These are phyloP conservation scores for Haberlea rhodopensis DNA, from an alignment of 257 asterid species.

Conservation along the genomic window DNA sequence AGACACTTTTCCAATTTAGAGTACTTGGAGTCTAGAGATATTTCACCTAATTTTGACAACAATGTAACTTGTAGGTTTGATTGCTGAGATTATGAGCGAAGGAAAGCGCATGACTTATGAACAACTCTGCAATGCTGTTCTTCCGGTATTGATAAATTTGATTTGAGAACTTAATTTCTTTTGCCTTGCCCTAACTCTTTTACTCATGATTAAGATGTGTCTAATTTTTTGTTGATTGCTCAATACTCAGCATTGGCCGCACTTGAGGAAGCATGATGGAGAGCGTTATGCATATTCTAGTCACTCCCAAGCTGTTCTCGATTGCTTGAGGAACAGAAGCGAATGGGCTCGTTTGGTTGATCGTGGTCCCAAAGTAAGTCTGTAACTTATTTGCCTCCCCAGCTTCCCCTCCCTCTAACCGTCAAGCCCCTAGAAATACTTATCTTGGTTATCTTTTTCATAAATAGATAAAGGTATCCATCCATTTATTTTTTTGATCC, in stretches of 20 bases:
- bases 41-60: slow-evolving; percentile 22
- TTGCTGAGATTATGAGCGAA: slow-evolving; percentile 91
- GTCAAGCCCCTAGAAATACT: background rate
- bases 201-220: slow-evolving; percentile 2
- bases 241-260: slow-evolving; percentile 79
- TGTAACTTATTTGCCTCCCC: background rate
- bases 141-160: slow-evolving; percentile 57
- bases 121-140: slow-evolving; percentile 84
- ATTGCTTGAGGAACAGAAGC: slow-evolving; percentile 90
- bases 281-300: slow-evolving; percentile 94
- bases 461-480: background rate
- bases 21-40: slow-evolving; percentile 9
- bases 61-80: slow-evolving; percentile 56
- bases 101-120: slow-evolving; percentile 86
- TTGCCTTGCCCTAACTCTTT: slow-evolving; percentile 17
- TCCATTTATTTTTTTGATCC: background rate
- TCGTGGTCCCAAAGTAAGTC: slow-evolving; percentile 91
- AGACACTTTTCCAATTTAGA: slow-evolving; percentile 7
- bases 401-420: background rate
- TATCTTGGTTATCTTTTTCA: background rate
- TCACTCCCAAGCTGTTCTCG: slow-evolving; percentile 97
- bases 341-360: slow-evolving; percentile 97
- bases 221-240: slow-evolving; percentile 2
- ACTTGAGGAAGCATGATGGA: slow-evolving; percentile 91
- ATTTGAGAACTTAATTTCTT: slow-evolving; percentile 14